phyloP scores from a whole-genome alignment of 305 asterid genomes.

The Fraxinus velutina region DNA sequence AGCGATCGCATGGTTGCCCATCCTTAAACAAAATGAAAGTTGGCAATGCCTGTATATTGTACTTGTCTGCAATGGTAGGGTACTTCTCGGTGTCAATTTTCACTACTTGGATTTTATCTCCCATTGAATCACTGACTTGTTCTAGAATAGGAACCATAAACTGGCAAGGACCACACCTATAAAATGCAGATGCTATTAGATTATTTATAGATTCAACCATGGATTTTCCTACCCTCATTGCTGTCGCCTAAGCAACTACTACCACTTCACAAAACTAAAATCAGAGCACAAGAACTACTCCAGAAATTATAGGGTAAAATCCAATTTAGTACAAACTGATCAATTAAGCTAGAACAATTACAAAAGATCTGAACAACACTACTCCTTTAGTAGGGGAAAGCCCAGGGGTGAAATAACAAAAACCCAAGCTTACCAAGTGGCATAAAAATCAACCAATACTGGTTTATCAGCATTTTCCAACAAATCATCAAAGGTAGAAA shows the following conservation, averaged over 20 bases:
- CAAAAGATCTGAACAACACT: conserved; percentile 5
- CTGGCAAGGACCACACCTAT: conserved; percentile 98
- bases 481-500: conserved; percentile 70
- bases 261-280: conserved; percentile 6
- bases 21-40: conserved; percentile 82
- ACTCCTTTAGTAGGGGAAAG: conserved; percentile 1
- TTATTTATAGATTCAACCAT: conserved; percentile 4
- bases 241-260: background rate
- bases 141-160: conserved; percentile 87
- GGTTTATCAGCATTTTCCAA: conserved; percentile 75
- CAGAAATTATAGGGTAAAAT: background rate
- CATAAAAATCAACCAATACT: conserved; percentile 87
- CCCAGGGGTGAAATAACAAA: background rate
- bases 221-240: background rate
- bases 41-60: conserved; percentile 80
- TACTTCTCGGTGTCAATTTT: conserved; percentile 93
- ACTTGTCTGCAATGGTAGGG: conserved; percentile 68
- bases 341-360: conserved; percentile 8
- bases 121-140: conserved; percentile 58
- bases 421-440: conserved; percentile 67
- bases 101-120: conserved; percentile 74
- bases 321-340: background rate
- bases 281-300: background rate
- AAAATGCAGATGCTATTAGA: conserved; percentile 19
- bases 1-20: conserved; percentile 79